Evolutionary conservation across 805 yeast genomes (phyloP), one percentile per base, ranked within the genome.

Genomic region (Komagataella phaffii): DNA sequence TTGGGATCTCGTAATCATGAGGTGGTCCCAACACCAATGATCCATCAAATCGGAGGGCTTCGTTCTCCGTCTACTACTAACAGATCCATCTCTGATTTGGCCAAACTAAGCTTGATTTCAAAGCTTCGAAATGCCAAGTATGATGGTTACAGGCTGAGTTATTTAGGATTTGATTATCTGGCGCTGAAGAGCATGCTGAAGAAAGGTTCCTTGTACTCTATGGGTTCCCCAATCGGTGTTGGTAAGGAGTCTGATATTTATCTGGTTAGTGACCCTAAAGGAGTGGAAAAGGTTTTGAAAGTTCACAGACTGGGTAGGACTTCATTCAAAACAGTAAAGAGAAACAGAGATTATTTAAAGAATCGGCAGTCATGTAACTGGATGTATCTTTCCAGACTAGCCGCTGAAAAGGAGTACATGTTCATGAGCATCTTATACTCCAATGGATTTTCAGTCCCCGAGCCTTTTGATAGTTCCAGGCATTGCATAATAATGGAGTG

Each of bases 221-320:
- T 91, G 14, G 97, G 96, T 17, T 75, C 83, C 48, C 86, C 85
- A 7, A 89, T 91, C 58, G 99, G 98, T 54, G 96, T 93, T 50
- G 99, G 99, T 60, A 93, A 93, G 63, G 99, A 93, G 67, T 89
- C 97, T 2, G 99, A 93, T 69, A 90, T 93, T 60, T 88, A 85
- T 65, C 76, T 90, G 10, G 90, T 86, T 1, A 81, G 83, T 53
- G 90, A 85, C 60, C 70, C 74, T 10, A 62, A 75, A 18, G 93
- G 91, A 0, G 56, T 55, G 17, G 59, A 62, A n/a, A 77, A 79
- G 51, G 96, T 90, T 17, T 68, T 93, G 62, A 93, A 93, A 65
- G 84, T 93, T 44, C 97, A 90, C 67, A 77, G 99, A 57, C 73
- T 93, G 53, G 99, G 99, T 40, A 80, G 99, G 63, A 86, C 91